phyloP scores from a whole-genome alignment of 2,329 filamentous ascomycete species.

The Cladophialophora carrionii region DNA sequence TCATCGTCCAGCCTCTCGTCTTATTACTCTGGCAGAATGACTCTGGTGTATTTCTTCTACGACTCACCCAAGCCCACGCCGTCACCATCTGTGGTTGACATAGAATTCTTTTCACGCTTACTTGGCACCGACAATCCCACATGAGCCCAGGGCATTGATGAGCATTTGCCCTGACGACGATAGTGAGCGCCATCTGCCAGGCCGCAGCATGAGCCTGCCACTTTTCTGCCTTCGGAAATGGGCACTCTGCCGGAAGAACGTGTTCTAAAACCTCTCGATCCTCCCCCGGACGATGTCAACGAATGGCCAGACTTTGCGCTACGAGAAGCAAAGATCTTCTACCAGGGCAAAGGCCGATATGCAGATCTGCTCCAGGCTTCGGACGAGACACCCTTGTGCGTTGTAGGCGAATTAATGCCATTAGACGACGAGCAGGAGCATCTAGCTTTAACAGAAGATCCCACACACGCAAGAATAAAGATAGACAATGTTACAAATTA shows the following conservation, averaged over 20 bases:
- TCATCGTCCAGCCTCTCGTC: constrained; percentile 1
- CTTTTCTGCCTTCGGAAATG: constrained; percentile 30
- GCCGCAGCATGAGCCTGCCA: constrained; percentile 32
- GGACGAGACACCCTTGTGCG: constrained; percentile 57
- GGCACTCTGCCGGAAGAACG: constrained; percentile 43
- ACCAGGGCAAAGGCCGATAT: constrained; percentile 54
- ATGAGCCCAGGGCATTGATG: neutral
- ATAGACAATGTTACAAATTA: constrained; percentile 55
- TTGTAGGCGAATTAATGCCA: constrained; percentile 56
- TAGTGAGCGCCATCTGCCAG: constrained; percentile 14
- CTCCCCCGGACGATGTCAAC: constrained; percentile 53
- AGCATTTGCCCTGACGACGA: constrained; percentile 7
- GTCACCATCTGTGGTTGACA: neutral
- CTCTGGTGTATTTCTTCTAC: neutral
- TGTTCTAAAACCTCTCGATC: constrained; percentile 51
- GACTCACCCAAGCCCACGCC: neutral
- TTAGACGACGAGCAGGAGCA: constrained; percentile 51
- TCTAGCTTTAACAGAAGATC: constrained; percentile 47
- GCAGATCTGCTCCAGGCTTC: constrained; percentile 61
- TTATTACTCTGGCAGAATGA: constrained; percentile 2
- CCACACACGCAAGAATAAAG: constrained; percentile 45
- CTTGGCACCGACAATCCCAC: neutral
- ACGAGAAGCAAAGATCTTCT: constrained; percentile 57
- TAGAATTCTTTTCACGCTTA: neutral
- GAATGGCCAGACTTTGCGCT: constrained; percentile 65